Evolutionary conservation across 495 filamentous ascomycete species (phyloP).

Genomic region (Penicillium salamii): DNA sequence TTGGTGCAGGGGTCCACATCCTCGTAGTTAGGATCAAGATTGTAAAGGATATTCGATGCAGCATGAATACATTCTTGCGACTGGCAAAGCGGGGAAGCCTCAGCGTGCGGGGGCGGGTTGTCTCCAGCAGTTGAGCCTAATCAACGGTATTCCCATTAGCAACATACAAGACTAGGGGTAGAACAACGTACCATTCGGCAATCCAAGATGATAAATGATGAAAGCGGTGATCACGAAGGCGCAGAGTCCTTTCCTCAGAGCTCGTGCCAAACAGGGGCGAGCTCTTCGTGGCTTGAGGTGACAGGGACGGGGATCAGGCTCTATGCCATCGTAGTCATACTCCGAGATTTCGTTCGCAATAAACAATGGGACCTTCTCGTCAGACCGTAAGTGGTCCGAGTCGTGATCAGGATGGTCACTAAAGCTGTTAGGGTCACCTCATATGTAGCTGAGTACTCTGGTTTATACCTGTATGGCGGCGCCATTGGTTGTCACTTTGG

Average conservation of each 20-base stretch:
- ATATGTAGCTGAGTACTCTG: neutral
- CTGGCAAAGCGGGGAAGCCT: constrained; percentile 41
- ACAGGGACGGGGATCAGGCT: neutral
- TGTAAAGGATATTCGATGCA: constrained; percentile 64
- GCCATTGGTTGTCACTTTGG: neutral
- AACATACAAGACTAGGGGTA: neutral
- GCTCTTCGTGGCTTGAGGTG: constrained; percentile 9
- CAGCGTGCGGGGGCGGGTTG: constrained; percentile 9
- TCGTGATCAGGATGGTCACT: constrained; percentile 7
- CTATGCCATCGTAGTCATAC: constrained; percentile 6
- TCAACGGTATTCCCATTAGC: neutral
- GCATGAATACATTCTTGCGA: constrained; percentile 67
- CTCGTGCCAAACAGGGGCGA: constrained; percentile 5
- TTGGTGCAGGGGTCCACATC: constrained; percentile 65
- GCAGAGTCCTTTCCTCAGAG: constrained; percentile 5
- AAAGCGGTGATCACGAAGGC: constrained; percentile 10
- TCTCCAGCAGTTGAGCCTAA: constrained; percentile 2
- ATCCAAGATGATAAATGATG: constrained; percentile 4
- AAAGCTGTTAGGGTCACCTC: constrained; percentile 5
- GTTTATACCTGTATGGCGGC: constrained; percentile 1
- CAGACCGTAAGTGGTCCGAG: neutral
- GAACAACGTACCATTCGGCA: constrained; percentile 1
- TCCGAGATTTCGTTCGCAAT: neutral
- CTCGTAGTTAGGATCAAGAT: constrained; percentile 61
- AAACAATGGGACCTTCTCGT: constrained; percentile 6